Base-by-base conservation (phyloP, 805 yeast genomes). In the Barnettozyma californica region DNA sequence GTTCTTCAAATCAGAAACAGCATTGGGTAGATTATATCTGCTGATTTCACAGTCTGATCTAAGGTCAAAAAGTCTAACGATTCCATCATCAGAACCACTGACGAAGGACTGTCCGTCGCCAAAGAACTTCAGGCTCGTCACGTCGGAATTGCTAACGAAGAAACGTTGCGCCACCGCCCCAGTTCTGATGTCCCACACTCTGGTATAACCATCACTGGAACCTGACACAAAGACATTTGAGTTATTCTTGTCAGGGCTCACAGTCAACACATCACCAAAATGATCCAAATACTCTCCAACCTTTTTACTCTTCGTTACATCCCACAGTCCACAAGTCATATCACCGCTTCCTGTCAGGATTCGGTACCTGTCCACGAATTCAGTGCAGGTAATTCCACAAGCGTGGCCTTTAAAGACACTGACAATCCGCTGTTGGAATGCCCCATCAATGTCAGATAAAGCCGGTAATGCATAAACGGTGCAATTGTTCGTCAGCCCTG, bases 261-360 rank as follows among this genome's bases (percentile, higher is more conserved):
- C 50, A 39, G 78, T 69, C 35, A 86, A 64, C 18, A 87, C 84
- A 63, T 87, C 95, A 7, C 90, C 89, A 34, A 82, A 62, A 65
- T 85, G 92, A 47, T 83, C 89, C 14, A 75, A 64, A 61, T 74
- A 85, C 35, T 77, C 81, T 23, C 79, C 68, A 1, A 71, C 66
- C 53, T 74, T 71, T 19, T 68, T 69, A 1, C 87, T 83, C 54
- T 77, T 78, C 9, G 74, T 70, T 21, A 88, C 72, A 64, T 91
- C 96, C 97, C 97, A 91, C 45, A 83, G 62, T 1, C 77, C 75
- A 58, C 88, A 77, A 1, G 92, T 80, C 82, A 83, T 78, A 63
- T 90, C 97, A 3, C 96, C 96, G 37, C 91, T 82, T 1, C 84
- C 76, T 0, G 95, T 86, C 16, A 89, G 59, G 0, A 88, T 62